Evolutionary conservation across 139 green algal genomes (phyloP).

Genomic region (Picochlorum sp.): DNA sequence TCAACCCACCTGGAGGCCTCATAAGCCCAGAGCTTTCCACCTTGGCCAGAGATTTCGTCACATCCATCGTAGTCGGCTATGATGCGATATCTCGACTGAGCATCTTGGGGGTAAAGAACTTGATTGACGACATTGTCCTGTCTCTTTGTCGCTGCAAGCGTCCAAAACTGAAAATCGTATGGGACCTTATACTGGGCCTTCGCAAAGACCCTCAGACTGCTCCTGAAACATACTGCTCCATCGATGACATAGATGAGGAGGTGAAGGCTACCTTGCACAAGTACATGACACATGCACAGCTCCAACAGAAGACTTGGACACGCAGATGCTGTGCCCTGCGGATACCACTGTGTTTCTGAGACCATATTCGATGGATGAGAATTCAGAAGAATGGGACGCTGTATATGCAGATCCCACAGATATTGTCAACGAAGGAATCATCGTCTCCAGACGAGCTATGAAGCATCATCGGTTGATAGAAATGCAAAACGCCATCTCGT

Average conservation of each 20-base stretch:
- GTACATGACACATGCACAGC: background rate
- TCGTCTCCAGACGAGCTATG: slow-evolving; percentile 9
- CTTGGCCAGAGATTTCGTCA: slow-evolving; percentile 24
- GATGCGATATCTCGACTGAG: slow-evolving; percentile 30
- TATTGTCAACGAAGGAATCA: slow-evolving; percentile 15
- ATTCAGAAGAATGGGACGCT: background rate
- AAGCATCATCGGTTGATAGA: no score
- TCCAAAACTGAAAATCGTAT: slow-evolving; percentile 34
- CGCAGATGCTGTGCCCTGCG: background rate
- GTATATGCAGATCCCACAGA: background rate
- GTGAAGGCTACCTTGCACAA: background rate
- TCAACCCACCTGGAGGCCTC: slow-evolving; percentile 31
- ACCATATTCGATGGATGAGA: background rate
- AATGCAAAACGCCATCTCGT: no score
- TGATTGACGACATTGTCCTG: slow-evolving; percentile 50
- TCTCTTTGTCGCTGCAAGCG: slow-evolving; percentile 33
- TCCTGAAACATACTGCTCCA: background rate
- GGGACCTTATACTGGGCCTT: slow-evolving; percentile 13
- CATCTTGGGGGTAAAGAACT: slow-evolving; percentile 24
- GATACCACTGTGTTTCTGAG: background rate
- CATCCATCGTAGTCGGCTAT: slow-evolving; percentile 39
- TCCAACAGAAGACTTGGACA: background rate
- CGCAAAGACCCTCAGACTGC: slow-evolving; percentile 23
- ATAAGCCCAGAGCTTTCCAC: slow-evolving; percentile 24
- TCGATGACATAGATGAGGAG: background rate